Percentiles rank a stretch among this genome's conserved stretches.
Conservation (phyloP, 805 yeast genomes). For the Zygoascus flipseniorum region DNA sequence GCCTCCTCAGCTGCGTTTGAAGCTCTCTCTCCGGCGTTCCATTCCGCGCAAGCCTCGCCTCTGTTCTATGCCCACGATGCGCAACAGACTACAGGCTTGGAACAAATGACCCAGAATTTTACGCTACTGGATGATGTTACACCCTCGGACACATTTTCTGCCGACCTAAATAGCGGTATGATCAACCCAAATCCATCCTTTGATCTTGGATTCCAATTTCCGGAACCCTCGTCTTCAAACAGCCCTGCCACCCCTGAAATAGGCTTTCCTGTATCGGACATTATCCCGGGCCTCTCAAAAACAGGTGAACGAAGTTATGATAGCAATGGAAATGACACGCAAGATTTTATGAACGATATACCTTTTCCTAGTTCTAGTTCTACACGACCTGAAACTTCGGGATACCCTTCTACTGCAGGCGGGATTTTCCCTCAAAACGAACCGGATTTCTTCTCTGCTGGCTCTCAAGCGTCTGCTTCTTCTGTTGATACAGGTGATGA, state of each 20-base stretch:
- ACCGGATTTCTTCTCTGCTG: background rate
- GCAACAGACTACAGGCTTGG: conserved; percentile 3
- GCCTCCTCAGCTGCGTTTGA: background rate
- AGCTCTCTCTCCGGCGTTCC: background rate
- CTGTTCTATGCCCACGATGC: background rate
- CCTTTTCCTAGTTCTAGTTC: background rate
- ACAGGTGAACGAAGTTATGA: background rate
- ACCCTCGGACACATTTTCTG: background rate
- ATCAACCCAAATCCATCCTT: background rate
- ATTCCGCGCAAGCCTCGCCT: background rate
- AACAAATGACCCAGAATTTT: conserved; percentile 7
- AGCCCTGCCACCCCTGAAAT: background rate
- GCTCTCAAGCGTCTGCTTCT: background rate
- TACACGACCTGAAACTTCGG: background rate
- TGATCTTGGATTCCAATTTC: background rate
- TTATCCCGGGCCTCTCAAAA: background rate
- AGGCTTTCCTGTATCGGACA: background rate
- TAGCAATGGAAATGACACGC: background rate
- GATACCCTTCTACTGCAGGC: background rate
- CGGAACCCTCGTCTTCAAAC: background rate
- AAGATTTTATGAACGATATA: conserved; percentile 1
- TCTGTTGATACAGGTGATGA: conserved; percentile 2
- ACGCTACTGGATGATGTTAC: conserved; percentile 3
- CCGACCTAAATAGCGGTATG: no score
- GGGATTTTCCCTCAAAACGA: background rate